phyloP scores from a whole-genome alignment of 331 rosid genomes.

The Arachis monticola region DNA sequence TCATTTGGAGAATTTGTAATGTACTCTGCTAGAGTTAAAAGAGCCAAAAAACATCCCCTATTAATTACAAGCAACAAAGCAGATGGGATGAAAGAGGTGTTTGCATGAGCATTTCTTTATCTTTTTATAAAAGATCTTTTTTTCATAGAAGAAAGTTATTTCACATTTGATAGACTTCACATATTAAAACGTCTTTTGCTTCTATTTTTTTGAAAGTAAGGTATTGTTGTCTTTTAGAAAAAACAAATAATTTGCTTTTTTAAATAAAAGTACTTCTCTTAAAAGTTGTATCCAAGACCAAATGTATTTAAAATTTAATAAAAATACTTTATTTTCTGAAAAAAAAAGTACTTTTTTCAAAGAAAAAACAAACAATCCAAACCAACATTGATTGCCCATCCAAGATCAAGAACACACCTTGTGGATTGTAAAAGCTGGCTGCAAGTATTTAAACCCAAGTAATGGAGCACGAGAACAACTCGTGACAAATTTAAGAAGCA shows the following conservation, averaged over 20 bases:
- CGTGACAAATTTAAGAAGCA: constrained; percentile 94
- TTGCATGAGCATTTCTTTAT: constrained; percentile 4
- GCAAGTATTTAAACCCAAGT: constrained; percentile 95
- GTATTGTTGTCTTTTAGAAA: too few species aligned
- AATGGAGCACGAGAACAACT: constrained; percentile 99
- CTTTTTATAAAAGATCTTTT: too few species aligned
- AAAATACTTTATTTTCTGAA: too few species aligned
- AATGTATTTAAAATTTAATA: too few species aligned
- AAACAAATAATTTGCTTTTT: too few species aligned
- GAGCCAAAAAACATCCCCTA: background rate
- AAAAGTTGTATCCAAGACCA: constrained; percentile 79
- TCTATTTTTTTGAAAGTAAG: too few species aligned
- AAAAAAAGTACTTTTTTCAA: too few species aligned
- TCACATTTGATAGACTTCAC: too few species aligned
- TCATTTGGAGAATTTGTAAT: constrained; percentile 32
- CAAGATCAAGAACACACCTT: constrained; percentile 62
- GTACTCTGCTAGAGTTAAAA: constrained; percentile 15
- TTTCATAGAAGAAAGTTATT: constrained; percentile 12
- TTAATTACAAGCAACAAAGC: constrained; percentile 30
- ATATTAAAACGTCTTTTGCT: too few species aligned
- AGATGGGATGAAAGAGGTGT: constrained; percentile 15
- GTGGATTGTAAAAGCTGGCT: constrained; percentile 90
- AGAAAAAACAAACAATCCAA: too few species aligned
- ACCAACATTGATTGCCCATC: background rate
- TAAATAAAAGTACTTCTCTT: background rate